Evolutionary conservation across 192 early-diverging fungal genomes (phyloP).

Genomic region (Gryganskiella cystojenkinii): DNA sequence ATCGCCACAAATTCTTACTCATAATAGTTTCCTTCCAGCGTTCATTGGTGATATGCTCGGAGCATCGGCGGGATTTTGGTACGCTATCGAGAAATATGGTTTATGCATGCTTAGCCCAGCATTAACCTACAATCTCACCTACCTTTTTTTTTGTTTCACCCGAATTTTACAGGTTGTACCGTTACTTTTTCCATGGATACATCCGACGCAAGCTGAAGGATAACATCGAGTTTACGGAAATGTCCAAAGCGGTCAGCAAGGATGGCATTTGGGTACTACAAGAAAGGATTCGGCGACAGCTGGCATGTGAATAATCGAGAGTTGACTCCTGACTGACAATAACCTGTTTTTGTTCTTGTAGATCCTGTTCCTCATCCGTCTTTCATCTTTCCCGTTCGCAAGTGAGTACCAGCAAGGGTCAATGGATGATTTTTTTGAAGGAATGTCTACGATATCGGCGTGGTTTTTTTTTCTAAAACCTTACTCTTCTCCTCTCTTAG

Average conservation of each 20-base stretch:
- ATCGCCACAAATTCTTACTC: background rate
- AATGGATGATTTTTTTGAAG: background rate
- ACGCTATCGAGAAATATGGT: background rate
- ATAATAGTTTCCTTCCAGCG: constrained; percentile 29
- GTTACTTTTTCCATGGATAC: constrained; percentile 18
- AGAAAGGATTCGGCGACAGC: no score
- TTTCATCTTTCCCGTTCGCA: constrained; percentile 44
- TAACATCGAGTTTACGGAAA: constrained; percentile 34
- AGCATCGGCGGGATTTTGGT: constrained; percentile 40
- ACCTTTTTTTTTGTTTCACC: background rate
- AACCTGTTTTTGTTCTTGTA: background rate
- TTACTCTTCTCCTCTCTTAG: constrained; percentile 1
- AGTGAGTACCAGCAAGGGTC: background rate
- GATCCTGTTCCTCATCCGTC: constrained; percentile 41
- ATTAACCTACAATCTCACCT: background rate
- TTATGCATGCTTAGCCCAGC: no score
- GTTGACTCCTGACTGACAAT: background rate
- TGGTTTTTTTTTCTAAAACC: background rate
- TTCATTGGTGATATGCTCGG: constrained; percentile 34
- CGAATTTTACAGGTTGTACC: constrained; percentile 23
- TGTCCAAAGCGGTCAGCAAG: constrained; percentile 42
- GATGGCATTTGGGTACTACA: constrained; percentile 44
- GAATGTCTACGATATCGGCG: background rate
- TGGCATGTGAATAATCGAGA: background rate
- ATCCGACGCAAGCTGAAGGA: constrained; percentile 30